Percentiles rank a stretch among this genome's conserved stretches.
These are phyloP conservation scores for Aegilops umbellulata DNA, from an alignment of 176 grass and related monocot genomes.

Conservation along the genomic window DNA sequence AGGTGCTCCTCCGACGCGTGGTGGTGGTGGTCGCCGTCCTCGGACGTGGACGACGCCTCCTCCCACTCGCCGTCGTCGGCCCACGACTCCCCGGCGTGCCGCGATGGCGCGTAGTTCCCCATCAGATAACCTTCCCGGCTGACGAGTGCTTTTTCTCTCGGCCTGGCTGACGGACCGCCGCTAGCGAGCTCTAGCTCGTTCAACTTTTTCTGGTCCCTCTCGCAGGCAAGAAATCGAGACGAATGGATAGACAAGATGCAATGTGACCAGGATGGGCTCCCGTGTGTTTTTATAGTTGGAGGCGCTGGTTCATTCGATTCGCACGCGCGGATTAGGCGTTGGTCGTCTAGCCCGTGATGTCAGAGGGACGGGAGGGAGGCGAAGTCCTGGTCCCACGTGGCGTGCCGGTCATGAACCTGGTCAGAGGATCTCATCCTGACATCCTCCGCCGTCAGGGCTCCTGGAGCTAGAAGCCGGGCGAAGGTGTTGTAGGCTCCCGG, in stretches of 20 bases:
- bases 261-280: not conserved
- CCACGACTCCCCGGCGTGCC: slow-evolving; percentile 37
- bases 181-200: not conserved
- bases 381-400: slow-evolving; percentile 32
- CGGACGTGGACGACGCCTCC: not conserved
- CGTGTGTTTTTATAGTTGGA: slow-evolving; percentile 5
- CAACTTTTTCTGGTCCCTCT: not conserved
- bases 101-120: slow-evolving; percentile 53
- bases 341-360: slow-evolving; percentile 7
- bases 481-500: not conserved
- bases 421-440: slow-evolving; percentile 26
- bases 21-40: not conserved
- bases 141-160: no score
- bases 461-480: not conserved
- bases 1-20: slow-evolving; percentile 20
- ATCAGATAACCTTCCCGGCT: not conserved
- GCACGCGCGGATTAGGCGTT: not conserved
- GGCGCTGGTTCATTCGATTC: not conserved
- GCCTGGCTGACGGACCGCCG: not conserved
- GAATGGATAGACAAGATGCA: not conserved
- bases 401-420: slow-evolving; percentile 8
- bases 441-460: not conserved
- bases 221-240: not conserved
- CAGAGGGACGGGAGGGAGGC: not conserved
- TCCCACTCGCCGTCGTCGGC: slow-evolving; percentile 55